A percentile compares a stretch with the other conserved stretches of the same genome.
Conservation (phyloP, 2,329 filamentous ascomycete genomes). For the Rutstroemia sydowiana region DNA sequence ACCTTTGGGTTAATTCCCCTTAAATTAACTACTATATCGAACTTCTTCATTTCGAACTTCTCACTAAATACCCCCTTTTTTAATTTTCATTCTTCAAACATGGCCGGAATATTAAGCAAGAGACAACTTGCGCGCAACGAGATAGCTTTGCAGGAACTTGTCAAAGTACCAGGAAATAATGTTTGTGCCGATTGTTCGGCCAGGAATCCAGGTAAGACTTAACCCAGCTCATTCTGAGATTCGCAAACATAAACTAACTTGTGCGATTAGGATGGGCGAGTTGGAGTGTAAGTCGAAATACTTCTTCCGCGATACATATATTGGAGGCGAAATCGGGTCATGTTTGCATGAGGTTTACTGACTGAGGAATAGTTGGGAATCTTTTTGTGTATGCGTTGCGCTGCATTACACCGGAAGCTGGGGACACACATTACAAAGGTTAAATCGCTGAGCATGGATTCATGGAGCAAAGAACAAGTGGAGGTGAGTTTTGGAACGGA, state of each 20-base stretch:
- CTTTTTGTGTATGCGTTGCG: conserved; percentile 97
- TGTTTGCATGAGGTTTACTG: conserved; percentile 15
- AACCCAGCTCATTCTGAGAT: too few relatives aligned
- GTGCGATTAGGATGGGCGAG: conserved; percentile 29
- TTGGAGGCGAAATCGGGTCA: not conserved
- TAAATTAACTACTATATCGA: not conserved
- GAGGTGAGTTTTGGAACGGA: conserved; percentile 54
- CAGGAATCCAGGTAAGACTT: conserved; percentile 73
- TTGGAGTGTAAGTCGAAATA: conserved; percentile 29
- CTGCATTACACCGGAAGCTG: conserved; percentile 87
- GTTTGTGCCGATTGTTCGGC: conserved; percentile 88
- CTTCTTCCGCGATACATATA: not conserved
- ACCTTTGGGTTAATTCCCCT: not conserved
- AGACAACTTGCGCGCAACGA: conserved; percentile 98
- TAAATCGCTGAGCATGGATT: conserved; percentile 98
- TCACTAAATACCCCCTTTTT: not conserved
- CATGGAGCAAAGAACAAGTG: conserved; percentile 91
- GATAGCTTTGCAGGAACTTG: conserved; percentile 79
- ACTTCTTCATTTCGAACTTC: not conserved
- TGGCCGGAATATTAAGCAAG: conserved; percentile 78
- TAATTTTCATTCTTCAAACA: conserved; percentile 31
- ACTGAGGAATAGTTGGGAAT: conserved; percentile 65
- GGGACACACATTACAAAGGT: conserved; percentile 98
- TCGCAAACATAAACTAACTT: not conserved
- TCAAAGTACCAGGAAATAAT: conserved; percentile 85